Evolutionary conservation across 2,329 filamentous ascomycete genomes (phyloP), one percentile per base, ranked within the genome.

Genomic region (Graphium sp.): DNA sequence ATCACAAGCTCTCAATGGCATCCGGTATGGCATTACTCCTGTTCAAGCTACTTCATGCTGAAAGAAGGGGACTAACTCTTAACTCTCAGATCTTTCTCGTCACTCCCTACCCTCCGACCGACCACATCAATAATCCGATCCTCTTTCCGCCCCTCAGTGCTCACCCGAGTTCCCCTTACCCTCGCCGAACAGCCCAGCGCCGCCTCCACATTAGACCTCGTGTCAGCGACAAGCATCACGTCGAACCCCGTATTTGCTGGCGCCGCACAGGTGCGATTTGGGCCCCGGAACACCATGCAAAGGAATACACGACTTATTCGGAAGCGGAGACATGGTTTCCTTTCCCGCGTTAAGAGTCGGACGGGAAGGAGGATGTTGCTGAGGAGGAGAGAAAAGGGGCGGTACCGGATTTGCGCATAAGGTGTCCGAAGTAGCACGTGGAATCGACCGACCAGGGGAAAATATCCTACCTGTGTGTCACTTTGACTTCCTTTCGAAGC

Each of bases 251-350:
- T 61, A 7, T 47, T 71, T n/a, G 56, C 49, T 26, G n/a, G n/a
- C n/a, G 46, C 48, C 24, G 44, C 42, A 34, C 66, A 70, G 49
- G 50, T 71, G 37, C 62, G 67, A 31, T 72, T 60, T 51, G 67
- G 64, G 2, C 67, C 66, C 26, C 59, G 66, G 34, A 58, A 66
- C 41, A 72, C 63, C 18, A 62, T 71, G 62, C 58, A 62, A 31
- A 49, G 56, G 28, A 49, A 58, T 31, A 67, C 60, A 31, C 56
- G 67, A 20, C 50, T 72, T 30, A 46, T 71, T 10, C 63, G 70
- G 48, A 73, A 72, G 56, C 56, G 67, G 15, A 56, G 66, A 37
- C 60, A 64, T 37, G 69, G 68, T 1, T 74, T 70, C 39, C 45
- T 74, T 26, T 56, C 52, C 37, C 52, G 67, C 21, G 46, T 58